Evolutionary conservation across 495 filamentous ascomycete species (phyloP).

Genomic region (Bacidia gigantensis): DNA sequence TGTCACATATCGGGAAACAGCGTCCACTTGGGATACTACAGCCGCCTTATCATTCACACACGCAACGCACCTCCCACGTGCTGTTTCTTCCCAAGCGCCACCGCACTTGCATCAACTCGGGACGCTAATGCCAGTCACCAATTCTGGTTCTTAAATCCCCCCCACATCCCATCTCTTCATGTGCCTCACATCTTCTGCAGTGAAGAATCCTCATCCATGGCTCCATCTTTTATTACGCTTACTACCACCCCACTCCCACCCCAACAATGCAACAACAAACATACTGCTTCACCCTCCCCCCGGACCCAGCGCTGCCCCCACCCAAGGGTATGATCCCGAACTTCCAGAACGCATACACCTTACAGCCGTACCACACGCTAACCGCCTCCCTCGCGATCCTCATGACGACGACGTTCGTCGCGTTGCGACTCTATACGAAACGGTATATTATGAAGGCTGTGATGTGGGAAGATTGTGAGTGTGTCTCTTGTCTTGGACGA

Average conservation of each 20-base stretch:
- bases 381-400: constrained; percentile 3
- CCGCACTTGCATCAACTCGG: background rate
- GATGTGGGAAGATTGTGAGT: constrained; percentile 18
- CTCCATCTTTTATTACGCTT: background rate
- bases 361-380: constrained; percentile 11
- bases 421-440: constrained; percentile 13
- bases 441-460: constrained; percentile 10
- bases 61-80: background rate
- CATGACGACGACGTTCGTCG: constrained; percentile 5
- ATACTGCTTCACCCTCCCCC: background rate
- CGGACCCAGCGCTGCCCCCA: constrained; percentile 11
- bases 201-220: background rate
- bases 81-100: background rate
- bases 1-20: too few relatives aligned
- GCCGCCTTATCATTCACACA: too few relatives aligned
- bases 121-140: background rate
- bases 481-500: background rate
- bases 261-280: background rate
- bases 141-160: background rate
- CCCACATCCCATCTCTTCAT: background rate
- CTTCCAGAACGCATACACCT: constrained; percentile 10
- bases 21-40: too few relatives aligned
- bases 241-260: background rate
- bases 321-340: constrained; percentile 15
- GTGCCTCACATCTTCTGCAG: background rate